Percentiles rank a stretch among this genome's conserved stretches.
Evolutionary conservation across 768 basidiomycete species (phyloP).

Genomic region (Fibroporia radiculosa): DNA sequence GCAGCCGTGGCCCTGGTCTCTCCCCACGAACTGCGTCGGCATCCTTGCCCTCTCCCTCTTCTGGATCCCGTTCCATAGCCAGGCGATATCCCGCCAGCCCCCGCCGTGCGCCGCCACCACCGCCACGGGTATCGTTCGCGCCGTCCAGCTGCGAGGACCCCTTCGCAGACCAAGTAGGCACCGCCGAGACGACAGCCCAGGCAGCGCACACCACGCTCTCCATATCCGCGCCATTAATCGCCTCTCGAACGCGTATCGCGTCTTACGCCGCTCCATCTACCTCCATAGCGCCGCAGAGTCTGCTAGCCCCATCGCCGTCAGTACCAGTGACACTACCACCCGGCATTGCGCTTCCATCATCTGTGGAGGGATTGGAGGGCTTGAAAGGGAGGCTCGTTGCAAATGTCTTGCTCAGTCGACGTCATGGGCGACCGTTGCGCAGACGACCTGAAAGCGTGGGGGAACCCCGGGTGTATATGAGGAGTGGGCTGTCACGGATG

Average conservation of each 20-base stretch:
- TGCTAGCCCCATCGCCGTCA: not conserved
- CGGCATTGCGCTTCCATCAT: conserved; percentile 2
- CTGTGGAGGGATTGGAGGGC: not conserved
- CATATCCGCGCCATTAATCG: conserved; percentile 2
- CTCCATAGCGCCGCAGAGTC: not conserved
- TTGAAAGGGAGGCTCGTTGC: conserved; percentile 44
- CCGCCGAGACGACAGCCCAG: not conserved
- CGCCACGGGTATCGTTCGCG: conserved; percentile 4
- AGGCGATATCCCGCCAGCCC: conserved; percentile 6
- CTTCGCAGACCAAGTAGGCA: conserved; percentile 18
- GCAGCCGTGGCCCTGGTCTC: conserved; percentile 1
- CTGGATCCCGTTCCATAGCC: conserved; percentile 1
- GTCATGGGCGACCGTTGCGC: conserved; percentile 50
- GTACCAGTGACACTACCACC: not conserved
- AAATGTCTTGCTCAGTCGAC: conserved; percentile 47
- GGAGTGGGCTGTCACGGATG: conserved; percentile 44
- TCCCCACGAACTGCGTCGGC: conserved; percentile 7
- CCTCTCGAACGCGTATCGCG: conserved; percentile 7
- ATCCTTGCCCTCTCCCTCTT: conserved; percentile 14
- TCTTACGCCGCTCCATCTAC: conserved; percentile 1
- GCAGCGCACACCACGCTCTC: conserved; percentile 2
- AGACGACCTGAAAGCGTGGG: conserved; percentile 25
- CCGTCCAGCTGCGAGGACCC: conserved; percentile 13
- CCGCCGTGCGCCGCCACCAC: conserved; percentile 15
- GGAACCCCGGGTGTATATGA: conserved; percentile 35